A percentile compares a stretch with the other conserved stretches of the same genome.
phyloP scores from a whole-genome alignment of 1,139 yeast genomes.

The Arxiozyma slooffiae region DNA sequence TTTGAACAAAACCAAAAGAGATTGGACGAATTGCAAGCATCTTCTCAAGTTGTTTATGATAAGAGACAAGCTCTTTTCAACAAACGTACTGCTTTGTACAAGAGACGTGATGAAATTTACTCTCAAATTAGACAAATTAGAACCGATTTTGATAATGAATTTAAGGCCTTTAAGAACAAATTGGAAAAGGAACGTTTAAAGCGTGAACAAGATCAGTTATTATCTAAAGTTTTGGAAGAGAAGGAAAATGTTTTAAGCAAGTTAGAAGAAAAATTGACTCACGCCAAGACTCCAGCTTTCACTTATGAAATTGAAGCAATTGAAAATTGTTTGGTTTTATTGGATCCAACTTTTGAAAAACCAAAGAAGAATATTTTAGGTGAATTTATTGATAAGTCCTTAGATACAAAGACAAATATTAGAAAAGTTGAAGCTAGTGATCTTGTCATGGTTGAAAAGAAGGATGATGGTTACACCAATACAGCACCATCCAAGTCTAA shows the following conservation, averaged over 20 bases:
- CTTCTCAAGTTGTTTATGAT: conserved; percentile 56
- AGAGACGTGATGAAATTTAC: conserved; percentile 61
- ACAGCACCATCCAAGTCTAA: conserved; percentile 45
- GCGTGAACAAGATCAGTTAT: conserved; percentile 59
- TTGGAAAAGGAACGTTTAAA: conserved; percentile 61
- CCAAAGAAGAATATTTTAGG: conserved; percentile 33
- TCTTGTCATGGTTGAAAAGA: conserved; percentile 56
- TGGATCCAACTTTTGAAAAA: conserved; percentile 71
- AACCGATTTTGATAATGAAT: conserved; percentile 59
- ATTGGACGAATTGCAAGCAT: conserved; percentile 51
- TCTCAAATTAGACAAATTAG: conserved; percentile 54
- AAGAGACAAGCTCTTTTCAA: conserved; percentile 55
- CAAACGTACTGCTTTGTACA: conserved; percentile 60
- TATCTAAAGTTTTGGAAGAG: conserved; percentile 47
- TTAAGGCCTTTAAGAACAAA: conserved; percentile 59
- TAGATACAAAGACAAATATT: conserved; percentile 26
- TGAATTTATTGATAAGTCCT: conserved; percentile 30
- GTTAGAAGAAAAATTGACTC: conserved; percentile 55
- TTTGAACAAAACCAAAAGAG: conserved; percentile 48
- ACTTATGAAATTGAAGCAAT: conserved; percentile 63
- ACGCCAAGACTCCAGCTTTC: conserved; percentile 80
- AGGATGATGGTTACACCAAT: conserved; percentile 39
- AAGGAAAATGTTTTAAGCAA: conserved; percentile 51
- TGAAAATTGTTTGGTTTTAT: conserved; percentile 57
- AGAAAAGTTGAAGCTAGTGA: conserved; percentile 51